phyloP scores from a whole-genome alignment of 202 grass and related monocot species.

The Thinopyrum obtusiflorum region DNA sequence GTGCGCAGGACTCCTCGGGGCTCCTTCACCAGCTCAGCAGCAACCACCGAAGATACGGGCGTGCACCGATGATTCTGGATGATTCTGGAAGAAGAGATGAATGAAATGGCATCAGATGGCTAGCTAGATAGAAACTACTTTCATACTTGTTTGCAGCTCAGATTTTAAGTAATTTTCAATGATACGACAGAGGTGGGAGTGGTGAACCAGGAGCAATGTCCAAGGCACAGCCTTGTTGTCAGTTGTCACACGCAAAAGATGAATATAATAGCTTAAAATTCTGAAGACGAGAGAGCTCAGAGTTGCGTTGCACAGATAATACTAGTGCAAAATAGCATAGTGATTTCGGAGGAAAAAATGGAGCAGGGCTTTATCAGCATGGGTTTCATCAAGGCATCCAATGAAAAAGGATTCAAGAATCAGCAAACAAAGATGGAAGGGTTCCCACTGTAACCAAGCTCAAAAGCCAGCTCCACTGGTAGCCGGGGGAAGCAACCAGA shows the following conservation, averaged over 20 bases:
- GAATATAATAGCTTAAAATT: constrained; percentile 18
- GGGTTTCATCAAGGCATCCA: constrained; percentile 27
- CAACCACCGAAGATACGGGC: background rate
- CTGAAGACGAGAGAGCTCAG: background rate
- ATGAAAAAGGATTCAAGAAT: constrained; percentile 39
- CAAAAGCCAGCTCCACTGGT: constrained; percentile 10
- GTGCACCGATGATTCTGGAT: constrained; percentile 14
- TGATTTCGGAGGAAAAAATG: background rate
- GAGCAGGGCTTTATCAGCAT: constrained; percentile 27
- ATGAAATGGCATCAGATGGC: constrained; percentile 34
- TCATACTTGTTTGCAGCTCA: constrained; percentile 24
- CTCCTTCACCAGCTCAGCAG: constrained; percentile 30
- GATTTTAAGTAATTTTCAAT: constrained; percentile 28
- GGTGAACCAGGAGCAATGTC: constrained; percentile 31
- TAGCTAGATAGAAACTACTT: background rate
- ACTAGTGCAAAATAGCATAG: background rate
- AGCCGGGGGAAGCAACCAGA: constrained; percentile 18
- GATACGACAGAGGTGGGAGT: constrained; percentile 44
- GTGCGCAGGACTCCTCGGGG: background rate
- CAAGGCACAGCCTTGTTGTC: constrained; percentile 42
- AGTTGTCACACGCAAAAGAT: constrained; percentile 37
- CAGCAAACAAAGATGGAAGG: constrained; percentile 30
- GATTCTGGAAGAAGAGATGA: constrained; percentile 42
- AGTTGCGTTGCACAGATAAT: constrained; percentile 4
- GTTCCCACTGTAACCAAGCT: constrained; percentile 35